Evolutionary conservation across 306 rosid species (phyloP).

Genomic region (Arachis hypogaea): DNA sequence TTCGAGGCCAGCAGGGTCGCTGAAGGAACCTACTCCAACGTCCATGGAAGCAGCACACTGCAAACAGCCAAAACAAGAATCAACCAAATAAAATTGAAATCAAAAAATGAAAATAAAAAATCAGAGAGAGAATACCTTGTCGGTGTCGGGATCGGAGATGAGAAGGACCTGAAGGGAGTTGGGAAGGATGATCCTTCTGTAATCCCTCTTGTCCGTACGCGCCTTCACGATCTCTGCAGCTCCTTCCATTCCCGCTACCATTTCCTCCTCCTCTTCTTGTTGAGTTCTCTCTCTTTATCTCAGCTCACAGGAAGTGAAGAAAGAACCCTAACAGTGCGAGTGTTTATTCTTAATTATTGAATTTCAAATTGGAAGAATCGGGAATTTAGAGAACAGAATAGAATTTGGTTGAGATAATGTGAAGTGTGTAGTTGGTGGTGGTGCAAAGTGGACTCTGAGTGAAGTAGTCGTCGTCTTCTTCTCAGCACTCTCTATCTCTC

Average conservation of each 20-base stretch:
- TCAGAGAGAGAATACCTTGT: slow-evolving; percentile 53
- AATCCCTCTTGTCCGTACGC: slow-evolving; percentile 75
- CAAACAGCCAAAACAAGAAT: not conserved
- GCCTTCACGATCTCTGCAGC: slow-evolving; percentile 61
- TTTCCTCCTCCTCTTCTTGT: slow-evolving; percentile 17
- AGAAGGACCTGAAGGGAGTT: slow-evolving; percentile 82
- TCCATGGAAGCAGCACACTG: slow-evolving; percentile 98
- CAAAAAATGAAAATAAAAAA: slow-evolving; percentile 12
- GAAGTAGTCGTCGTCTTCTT: too few species aligned
- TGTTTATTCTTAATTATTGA: too few species aligned
- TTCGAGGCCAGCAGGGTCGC: slow-evolving; percentile 85
- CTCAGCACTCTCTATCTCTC: too few species aligned
- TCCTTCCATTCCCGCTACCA: slow-evolving; percentile 66
- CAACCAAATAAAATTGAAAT: not conserved
- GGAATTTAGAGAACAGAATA: too few species aligned
- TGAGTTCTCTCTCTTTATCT: not conserved
- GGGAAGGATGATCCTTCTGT: slow-evolving; percentile 69
- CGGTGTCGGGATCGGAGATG: slow-evolving; percentile 86
- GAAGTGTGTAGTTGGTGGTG: too few species aligned
- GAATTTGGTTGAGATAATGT: too few species aligned
- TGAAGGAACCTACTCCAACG: slow-evolving; percentile 83
- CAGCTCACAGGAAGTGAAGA: not conserved
- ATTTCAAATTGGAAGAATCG: too few species aligned
- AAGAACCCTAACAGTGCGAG: not conserved
- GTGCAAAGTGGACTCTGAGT: too few species aligned